These are phyloP conservation scores for Penicillium sp. DNA, from an alignment of 2,329 filamentous ascomycete species.

Conservation along the genomic window DNA sequence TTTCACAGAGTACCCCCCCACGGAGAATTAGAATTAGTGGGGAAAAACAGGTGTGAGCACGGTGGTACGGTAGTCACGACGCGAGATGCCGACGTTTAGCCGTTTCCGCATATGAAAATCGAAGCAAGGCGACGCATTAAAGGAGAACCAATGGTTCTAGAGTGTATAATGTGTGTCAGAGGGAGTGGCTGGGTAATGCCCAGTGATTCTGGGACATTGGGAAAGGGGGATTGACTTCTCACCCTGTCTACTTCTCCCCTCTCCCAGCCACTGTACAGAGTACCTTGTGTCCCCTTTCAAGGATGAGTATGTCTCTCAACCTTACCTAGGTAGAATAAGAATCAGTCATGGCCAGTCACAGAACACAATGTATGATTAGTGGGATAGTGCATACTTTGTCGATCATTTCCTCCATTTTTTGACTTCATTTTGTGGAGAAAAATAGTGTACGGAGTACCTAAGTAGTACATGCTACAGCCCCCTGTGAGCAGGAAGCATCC, in stretches of 20 bases:
- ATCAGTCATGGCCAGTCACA: not conserved
- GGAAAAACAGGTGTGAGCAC: not conserved
- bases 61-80: not conserved
- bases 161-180: not conserved
- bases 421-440: not conserved
- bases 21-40: not conserved
- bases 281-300: slow-evolving; percentile 1
- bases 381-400: slow-evolving; percentile 1
- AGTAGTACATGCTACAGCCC: not conserved
- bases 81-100: not conserved
- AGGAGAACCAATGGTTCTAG: not conserved
- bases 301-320: not conserved
- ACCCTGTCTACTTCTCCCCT: not conserved
- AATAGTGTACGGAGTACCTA: not conserved
- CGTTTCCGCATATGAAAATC: not conserved
- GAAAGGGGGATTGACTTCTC: not conserved
- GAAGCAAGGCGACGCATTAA: not conserved
- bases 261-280: not conserved
- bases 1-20: not conserved
- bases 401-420: slow-evolving; percentile 4
- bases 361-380: not conserved
- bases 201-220: not conserved
- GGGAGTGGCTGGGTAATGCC: not conserved
- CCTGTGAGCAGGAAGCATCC: not conserved
- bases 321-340: not conserved